A percentile compares a stretch with the other conserved stretches of the same genome.
Conservation (phyloP, 192 early-diverging fungal genomes). For the Lobosporangium transversale region DNA sequence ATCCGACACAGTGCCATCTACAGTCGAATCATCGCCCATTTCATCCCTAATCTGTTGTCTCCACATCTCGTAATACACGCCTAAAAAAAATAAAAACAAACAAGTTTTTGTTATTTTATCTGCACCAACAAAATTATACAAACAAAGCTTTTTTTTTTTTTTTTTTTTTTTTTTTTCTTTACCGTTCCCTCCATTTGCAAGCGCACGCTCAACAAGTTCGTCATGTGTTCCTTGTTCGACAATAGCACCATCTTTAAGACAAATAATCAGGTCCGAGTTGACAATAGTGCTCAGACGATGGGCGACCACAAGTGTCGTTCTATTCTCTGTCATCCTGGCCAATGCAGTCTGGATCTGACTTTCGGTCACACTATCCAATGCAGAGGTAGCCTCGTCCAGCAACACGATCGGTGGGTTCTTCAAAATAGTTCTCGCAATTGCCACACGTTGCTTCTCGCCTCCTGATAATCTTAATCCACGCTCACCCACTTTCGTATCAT, state of each 20-base stretch:
- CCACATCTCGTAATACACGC: constrained; percentile 93
- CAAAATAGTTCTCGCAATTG: constrained; percentile 84
- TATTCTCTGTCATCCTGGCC: constrained; percentile 74
- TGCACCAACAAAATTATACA: not conserved
- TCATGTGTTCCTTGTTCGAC: constrained; percentile 87
- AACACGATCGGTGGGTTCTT: constrained; percentile 75
- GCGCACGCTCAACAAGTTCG: constrained; percentile 70
- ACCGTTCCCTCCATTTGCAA: constrained; percentile 49
- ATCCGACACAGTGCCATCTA: constrained; percentile 28
- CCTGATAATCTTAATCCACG: constrained; percentile 84
- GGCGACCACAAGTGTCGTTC: constrained; percentile 90
- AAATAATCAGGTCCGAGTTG: constrained; percentile 87
- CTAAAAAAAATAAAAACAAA: constrained; percentile 35
- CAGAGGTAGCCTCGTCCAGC: constrained; percentile 89
- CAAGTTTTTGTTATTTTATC: not conserved
- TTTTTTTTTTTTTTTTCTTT: too few species aligned
- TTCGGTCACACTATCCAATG: constrained; percentile 73
- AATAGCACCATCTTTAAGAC: constrained; percentile 80
- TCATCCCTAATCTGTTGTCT: constrained; percentile 85
- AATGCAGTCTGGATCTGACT: constrained; percentile 88
- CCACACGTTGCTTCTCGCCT: constrained; percentile 92
- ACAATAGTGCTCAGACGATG: constrained; percentile 89
- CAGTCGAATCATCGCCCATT: constrained; percentile 14
- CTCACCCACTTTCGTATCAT: constrained; percentile 66
- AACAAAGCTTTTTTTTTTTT: too few species aligned